phyloP scores from a whole-genome alignment of 2,329 filamentous ascomycete species.

The Stagonosporopsis chrysanthemi region DNA sequence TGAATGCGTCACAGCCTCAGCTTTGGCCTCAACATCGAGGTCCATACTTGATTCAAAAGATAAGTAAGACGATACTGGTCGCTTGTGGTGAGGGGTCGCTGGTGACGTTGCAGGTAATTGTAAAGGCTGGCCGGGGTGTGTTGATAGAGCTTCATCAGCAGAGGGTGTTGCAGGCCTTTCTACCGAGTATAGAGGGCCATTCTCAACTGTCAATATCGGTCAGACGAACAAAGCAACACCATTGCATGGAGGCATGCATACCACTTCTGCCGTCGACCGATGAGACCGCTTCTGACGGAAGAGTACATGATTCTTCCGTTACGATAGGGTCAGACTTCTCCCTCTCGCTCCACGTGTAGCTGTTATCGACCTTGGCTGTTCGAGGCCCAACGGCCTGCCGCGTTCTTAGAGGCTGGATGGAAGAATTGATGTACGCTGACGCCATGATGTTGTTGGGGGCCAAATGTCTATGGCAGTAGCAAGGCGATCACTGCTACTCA shows the following conservation, averaged over 20 bases:
- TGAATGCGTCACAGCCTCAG: neutral
- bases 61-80: conserved; percentile 8
- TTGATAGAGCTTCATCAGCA: neutral
- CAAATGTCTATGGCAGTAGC: neutral
- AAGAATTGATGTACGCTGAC: conserved; percentile 4
- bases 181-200: neutral
- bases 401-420: neutral
- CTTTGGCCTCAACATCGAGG: conserved; percentile 24
- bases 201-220: neutral
- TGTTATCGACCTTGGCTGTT: neutral
- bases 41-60: conserved; percentile 9
- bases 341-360: conserved; percentile 5
- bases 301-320: neutral
- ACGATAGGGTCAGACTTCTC: neutral
- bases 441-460: conserved; percentile 1
- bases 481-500: neutral
- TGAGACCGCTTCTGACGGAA: neutral
- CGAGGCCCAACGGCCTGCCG: conserved; percentile 1
- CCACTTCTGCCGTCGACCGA: neutral
- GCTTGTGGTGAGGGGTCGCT: neutral
- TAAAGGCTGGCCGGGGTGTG: neutral
- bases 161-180: conserved; percentile 9
- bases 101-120: neutral
- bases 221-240: conserved; percentile 1
- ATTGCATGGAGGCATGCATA: conserved; percentile 5